Conservation (phyloP, 2,329 filamentous ascomycete genomes). For the Emydomyces testavorans region DNA sequence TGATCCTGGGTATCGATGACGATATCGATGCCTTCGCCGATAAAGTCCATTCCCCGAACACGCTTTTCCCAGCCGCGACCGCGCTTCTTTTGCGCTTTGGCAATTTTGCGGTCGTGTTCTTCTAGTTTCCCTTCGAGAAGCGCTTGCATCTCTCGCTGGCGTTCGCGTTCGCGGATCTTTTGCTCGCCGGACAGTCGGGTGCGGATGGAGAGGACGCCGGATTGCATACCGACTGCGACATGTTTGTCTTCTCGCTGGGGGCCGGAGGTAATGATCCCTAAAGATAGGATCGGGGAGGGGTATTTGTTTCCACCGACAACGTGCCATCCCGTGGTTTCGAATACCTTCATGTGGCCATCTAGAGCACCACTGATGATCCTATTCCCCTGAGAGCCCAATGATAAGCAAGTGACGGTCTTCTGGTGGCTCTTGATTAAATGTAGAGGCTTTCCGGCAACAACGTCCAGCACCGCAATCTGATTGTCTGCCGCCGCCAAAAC, state of each 20-base stretch:
- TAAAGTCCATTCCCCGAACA: constrained; percentile 61
- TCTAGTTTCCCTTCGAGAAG: constrained; percentile 67
- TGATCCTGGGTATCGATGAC: constrained; percentile 66
- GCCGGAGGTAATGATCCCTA: constrained; percentile 63
- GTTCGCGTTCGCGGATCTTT: constrained; percentile 62
- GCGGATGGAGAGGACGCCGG: constrained; percentile 77
- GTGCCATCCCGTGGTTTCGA: constrained; percentile 89
- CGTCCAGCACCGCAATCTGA: constrained; percentile 78
- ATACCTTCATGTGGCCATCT: constrained; percentile 94
- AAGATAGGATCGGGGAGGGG: constrained; percentile 74
- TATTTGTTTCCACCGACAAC: constrained; percentile 94
- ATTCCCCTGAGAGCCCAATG: constrained; percentile 65
- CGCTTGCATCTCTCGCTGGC: constrained; percentile 74
- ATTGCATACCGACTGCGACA: constrained; percentile 88
- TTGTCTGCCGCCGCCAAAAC: constrained; percentile 76
- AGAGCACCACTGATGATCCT: constrained; percentile 78
- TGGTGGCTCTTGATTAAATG: constrained; percentile 88
- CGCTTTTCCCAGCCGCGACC: constrained; percentile 51
- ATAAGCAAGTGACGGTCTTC: constrained; percentile 87
- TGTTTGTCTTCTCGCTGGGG: constrained; percentile 70
- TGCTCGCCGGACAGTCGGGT: constrained; percentile 78
- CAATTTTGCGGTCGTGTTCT: constrained; percentile 59
- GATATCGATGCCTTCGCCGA: constrained; percentile 76
- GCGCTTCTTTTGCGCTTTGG: constrained; percentile 55
- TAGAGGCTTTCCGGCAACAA: constrained; percentile 79